A percentile compares a stretch with the other conserved stretches of the same genome.
phyloP scores from a whole-genome alignment of 495 filamentous ascomycete genomes.

The Friedmanniomyces simplex region DNA sequence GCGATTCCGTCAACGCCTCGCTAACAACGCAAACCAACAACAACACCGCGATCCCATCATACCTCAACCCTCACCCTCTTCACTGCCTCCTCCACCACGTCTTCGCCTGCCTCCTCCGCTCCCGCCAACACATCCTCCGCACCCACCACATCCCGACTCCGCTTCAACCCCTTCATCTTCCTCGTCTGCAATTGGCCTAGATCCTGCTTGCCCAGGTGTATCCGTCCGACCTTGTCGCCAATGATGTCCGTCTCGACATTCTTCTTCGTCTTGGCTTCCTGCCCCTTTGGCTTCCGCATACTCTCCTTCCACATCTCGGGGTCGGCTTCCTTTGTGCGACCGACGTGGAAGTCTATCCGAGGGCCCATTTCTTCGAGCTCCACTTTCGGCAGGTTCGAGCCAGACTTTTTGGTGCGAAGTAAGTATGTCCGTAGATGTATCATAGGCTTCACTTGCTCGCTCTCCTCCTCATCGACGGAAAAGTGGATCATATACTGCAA shows the following conservation, averaged over 20 bases:
- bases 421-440: constrained; percentile 79
- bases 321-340: constrained; percentile 68
- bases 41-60: constrained; percentile 3
- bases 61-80: constrained; percentile 18
- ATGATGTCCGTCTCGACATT: constrained; percentile 84
- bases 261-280: constrained; percentile 73
- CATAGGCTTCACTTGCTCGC: constrained; percentile 50
- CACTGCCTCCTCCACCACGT: background rate
- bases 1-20: constrained; percentile 3
- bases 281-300: constrained; percentile 67
- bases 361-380: constrained; percentile 95
- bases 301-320: constrained; percentile 75
- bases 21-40: background rate
- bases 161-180: constrained; percentile 99
- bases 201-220: constrained; percentile 89
- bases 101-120: constrained; percentile 5
- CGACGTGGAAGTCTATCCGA: constrained; percentile 84
- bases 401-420: constrained; percentile 73
- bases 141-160: constrained; percentile 50
- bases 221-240: constrained; percentile 89
- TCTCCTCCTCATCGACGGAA: constrained; percentile 56
- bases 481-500: constrained; percentile 80
- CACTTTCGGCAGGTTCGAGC: constrained; percentile 75
- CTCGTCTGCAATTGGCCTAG: constrained; percentile 77
- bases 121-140: constrained; percentile 22